A percentile compares a stretch with the other conserved stretches of the same genome.
Conservation (phyloP, 257 asterid species). For the Linaria vulgaris region DNA sequence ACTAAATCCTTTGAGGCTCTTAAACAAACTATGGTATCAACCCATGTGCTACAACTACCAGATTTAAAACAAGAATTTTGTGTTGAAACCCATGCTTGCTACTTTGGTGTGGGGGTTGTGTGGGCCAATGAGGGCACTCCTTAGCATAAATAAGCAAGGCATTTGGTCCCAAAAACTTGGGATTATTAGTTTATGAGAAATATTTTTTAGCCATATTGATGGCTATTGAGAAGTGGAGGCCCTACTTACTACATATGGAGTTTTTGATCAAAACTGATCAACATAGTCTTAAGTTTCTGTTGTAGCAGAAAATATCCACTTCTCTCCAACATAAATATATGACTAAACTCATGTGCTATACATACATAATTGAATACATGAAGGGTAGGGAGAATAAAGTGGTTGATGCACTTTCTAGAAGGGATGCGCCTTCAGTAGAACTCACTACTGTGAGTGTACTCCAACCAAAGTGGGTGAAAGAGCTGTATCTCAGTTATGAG, state of each 20-base stretch:
- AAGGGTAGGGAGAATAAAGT: not conserved
- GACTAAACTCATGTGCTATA: not conserved
- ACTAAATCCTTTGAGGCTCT: too few species aligned
- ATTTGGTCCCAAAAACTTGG: not conserved
- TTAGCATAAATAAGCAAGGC: not conserved
- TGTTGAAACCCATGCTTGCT: too few species aligned
- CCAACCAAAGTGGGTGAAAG: not conserved
- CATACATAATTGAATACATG: too few species aligned
- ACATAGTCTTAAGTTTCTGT: not conserved
- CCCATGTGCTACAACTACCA: too few species aligned
- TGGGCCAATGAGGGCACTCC: too few species aligned
- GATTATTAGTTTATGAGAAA: not conserved
- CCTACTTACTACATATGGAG: not conserved
- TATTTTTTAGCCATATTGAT: not conserved
- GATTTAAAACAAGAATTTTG: too few species aligned
- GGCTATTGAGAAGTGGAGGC: not conserved
- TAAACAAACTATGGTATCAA: too few species aligned
- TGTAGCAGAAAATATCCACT: too few species aligned
- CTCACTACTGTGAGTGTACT: not conserved
- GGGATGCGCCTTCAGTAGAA: too few species aligned
- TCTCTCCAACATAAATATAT: not conserved
- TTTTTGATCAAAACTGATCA: constrained; percentile 12
- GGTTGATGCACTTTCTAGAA: not conserved
- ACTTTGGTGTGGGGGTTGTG: too few species aligned
- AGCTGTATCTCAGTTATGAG: too few species aligned